Evolutionary conservation across 2,329 filamentous ascomycete species (phyloP), one percentile per base, ranked within the genome.

Genomic region (Huntiella savannae): DNA sequence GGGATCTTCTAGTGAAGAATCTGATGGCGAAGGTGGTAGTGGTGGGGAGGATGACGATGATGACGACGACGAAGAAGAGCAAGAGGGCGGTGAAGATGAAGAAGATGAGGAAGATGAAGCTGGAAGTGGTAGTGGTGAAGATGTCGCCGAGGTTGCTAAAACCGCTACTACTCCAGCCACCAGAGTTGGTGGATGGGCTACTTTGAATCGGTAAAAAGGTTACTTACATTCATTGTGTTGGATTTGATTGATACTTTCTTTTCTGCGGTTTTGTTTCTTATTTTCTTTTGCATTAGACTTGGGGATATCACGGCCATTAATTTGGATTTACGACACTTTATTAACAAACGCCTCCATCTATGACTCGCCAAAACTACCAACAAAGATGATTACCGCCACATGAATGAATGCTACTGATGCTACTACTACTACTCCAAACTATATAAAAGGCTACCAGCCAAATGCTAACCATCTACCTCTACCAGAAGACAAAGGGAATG

Each of bases 1-100:
- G 2, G 67, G 67, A 0, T 66, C 62, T 0, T 64, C 60, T 0
- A 64, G 59, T 1, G 67, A 61, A 1, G 64, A 63, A 0, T 63
- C 60, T 57, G 65, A 61, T 0, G 62, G 58, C 0, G 65, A 60
- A 0, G 65, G 62, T 0, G 62, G 57, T 0, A 62, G 59, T 0
- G 62, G 57, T 1, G 40, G 28, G 3, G 22, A 28, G 22, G 22
- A 28, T 6, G 62, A 58, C 0, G 59, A 56, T 0, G 60, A 54
- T 0, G 60, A 54, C 2, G 61, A 55, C 2, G 58, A 51, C 1
- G 59, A 55, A 2, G 57, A 52, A 2, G 58, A 53, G 1, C 57
- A 51, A 3, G 55, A 51, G 1, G 22, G 22, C 22, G 22, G 22
- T 8, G 53, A 51, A 4, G 57, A 50, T 2, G 35, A 49, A 4